Evolutionary conservation across 1,139 yeast genomes (phyloP).

Genomic region (Meyerozyma carpophila): DNA sequence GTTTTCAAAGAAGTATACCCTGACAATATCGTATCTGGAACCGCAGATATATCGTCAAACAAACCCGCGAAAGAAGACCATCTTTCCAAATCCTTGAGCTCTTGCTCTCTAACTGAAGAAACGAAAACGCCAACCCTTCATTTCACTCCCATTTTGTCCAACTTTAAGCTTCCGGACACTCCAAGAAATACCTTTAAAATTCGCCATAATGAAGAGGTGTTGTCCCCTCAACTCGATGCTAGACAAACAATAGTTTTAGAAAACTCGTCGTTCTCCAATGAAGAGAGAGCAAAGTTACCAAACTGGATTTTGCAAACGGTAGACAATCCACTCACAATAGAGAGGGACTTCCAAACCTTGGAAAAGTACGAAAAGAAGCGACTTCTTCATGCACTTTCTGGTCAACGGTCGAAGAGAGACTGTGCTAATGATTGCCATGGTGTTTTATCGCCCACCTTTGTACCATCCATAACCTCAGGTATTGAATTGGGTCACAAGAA

Average conservation of each 20-base stretch:
- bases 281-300: neutral
- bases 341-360: constrained; percentile 7
- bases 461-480: constrained; percentile 50
- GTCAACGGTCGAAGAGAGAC: constrained; percentile 9
- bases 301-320: neutral
- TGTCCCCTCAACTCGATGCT: constrained; percentile 10
- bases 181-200: constrained; percentile 11
- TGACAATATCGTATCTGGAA: neutral
- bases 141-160: constrained; percentile 24
- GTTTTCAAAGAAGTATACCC: neutral
- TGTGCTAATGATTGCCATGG: constrained; percentile 3
- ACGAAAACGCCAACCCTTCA: neutral
- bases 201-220: constrained; percentile 8
- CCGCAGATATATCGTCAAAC: neutral
- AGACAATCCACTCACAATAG: neutral
- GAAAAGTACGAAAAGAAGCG: constrained; percentile 29
- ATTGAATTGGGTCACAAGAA: constrained; percentile 73
- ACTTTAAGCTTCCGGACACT: constrained; percentile 22
- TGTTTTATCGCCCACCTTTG: constrained; percentile 4
- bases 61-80: neutral
- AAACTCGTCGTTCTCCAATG: constrained; percentile 1
- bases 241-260: neutral
- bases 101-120: neutral
- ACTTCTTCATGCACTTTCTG: constrained; percentile 24
- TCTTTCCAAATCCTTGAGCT: neutral